Evolutionary conservation across 2,329 filamentous ascomycete genomes (phyloP).

Genomic region (Exophiala spinifera): DNA sequence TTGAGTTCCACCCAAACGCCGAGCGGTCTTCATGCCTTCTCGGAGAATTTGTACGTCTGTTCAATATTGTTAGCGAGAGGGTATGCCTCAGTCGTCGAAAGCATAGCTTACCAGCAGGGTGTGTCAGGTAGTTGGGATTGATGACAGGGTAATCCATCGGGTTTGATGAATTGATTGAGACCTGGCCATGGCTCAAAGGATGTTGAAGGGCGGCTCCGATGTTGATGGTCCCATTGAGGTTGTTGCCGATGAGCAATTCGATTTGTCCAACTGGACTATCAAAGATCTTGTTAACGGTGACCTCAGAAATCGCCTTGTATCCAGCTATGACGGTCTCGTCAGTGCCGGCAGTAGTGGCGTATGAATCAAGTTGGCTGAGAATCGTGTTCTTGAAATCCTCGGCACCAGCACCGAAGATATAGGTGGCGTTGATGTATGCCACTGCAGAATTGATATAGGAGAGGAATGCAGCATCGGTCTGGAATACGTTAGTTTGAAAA

Average conservation of each 20-base stretch:
- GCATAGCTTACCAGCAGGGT: constrained; percentile 35
- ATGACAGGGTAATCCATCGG: constrained; percentile 38
- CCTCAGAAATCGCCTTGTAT: constrained; percentile 27
- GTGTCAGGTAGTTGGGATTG: constrained; percentile 44
- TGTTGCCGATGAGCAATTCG: constrained; percentile 32
- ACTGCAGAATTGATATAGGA: constrained; percentile 26
- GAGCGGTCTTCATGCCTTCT: constrained; percentile 35
- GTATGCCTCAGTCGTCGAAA: not conserved
- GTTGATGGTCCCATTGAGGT: constrained; percentile 21
- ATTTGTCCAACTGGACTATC: constrained; percentile 22
- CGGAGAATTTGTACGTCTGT: constrained; percentile 41
- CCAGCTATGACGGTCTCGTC: constrained; percentile 21
- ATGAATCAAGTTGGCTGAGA: constrained; percentile 9
- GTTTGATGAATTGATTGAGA: constrained; percentile 34
- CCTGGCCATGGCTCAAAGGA: constrained; percentile 27
- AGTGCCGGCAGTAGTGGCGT: constrained; percentile 11
- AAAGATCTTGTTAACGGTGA: constrained; percentile 21
- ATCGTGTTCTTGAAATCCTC: constrained; percentile 11
- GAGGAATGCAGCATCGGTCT: constrained; percentile 22
- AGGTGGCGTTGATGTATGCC: constrained; percentile 24
- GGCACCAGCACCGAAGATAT: constrained; percentile 24
- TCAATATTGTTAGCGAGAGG: constrained; percentile 6
- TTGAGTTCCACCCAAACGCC: constrained; percentile 33
- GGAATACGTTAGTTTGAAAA: not conserved
- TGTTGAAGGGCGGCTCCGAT: constrained; percentile 27